A percentile compares a stretch with the other conserved stretches of the same genome.
These are phyloP conservation scores for Naegleria lovaniensis DNA, from an alignment of 208 protist species.

Conservation along the genomic window DNA sequence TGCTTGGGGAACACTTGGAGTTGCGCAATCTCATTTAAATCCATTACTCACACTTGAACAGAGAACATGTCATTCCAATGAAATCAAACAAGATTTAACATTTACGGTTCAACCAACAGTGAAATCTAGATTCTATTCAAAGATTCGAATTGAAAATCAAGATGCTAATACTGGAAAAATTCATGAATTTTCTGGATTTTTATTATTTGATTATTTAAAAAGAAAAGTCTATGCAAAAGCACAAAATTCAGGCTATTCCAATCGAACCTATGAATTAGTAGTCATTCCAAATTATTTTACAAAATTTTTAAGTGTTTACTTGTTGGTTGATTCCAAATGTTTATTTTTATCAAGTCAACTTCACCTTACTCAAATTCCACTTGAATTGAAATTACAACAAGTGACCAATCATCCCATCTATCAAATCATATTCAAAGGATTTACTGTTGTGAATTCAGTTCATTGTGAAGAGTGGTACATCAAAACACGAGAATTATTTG, in stretches of 20 bases:
- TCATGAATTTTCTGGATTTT: background rate
- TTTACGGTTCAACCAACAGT: background rate
- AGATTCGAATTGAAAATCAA: background rate
- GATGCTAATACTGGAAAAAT: background rate
- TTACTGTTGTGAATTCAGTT: background rate
- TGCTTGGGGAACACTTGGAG: too few relatives aligned
- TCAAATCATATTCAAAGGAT: background rate
- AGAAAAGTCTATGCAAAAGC: background rate
- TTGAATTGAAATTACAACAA: background rate
- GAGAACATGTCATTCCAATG: background rate
- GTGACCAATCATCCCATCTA: background rate
- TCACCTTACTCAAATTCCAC: background rate
- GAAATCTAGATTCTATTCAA: background rate
- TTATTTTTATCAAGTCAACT: background rate
- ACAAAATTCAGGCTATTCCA: background rate
- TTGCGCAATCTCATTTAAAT: too few relatives aligned
- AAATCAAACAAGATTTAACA: background rate
- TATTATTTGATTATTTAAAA: constrained; percentile 1
- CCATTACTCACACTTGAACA: too few relatives aligned
- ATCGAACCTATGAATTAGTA: background rate
- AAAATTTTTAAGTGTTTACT: background rate
- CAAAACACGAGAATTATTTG: background rate
- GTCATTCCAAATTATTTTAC: constrained; percentile 6
- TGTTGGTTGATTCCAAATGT: background rate
- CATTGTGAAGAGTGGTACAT: background rate